Evolutionary conservation across 2,329 filamentous ascomycete genomes (phyloP), one percentile per base, ranked within the genome.

Genomic region (Xylaria sp.): DNA sequence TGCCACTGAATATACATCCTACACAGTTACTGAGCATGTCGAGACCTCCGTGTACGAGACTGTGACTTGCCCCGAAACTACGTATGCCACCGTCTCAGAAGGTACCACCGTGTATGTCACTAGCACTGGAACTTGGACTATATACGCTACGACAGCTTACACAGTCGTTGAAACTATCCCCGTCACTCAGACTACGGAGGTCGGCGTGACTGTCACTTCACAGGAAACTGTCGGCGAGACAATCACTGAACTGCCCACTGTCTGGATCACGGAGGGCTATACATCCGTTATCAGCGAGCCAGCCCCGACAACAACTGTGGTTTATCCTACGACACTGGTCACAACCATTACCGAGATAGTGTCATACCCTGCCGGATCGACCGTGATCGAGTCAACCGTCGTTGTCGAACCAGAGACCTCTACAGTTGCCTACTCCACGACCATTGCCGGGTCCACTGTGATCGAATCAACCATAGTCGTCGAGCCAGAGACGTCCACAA

Each of bases 51-150:
- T 77, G 12, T 74, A 69, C 52, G 59, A 69, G 61, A 79, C 79
- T 21, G 75, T 78, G 45, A 77, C 78, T 12, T 76, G 70, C 68
- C 76, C 77, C 7, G 78, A 77, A 52, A 78, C 74, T 54, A 73
- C 73, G 53, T 77, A 78, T 69, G 79, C 79, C 4, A 83, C 81
- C n/a, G 73, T 80, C 42, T 76, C 78, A 1, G 69, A 73, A 57
- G 78, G 78, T 23, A 73, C 69, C 49, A 83, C 79, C 9, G 69
- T 79, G 46, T 76, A 78, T 51, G 60, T 81, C 49, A 81, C 78
- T 4, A 67, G 76, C 64, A 83, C 81, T 6, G 73, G 73, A 60
- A 81, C 79, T 2, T 73, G 79, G 70, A 81, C 78, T 6, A 69
- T 78, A 2, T 74, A 74, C 23, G 70, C 71, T 25, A 78, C 79